Conservation (phyloP, 805 yeast species). For the Schizosaccharomyces octosporus region DNA sequence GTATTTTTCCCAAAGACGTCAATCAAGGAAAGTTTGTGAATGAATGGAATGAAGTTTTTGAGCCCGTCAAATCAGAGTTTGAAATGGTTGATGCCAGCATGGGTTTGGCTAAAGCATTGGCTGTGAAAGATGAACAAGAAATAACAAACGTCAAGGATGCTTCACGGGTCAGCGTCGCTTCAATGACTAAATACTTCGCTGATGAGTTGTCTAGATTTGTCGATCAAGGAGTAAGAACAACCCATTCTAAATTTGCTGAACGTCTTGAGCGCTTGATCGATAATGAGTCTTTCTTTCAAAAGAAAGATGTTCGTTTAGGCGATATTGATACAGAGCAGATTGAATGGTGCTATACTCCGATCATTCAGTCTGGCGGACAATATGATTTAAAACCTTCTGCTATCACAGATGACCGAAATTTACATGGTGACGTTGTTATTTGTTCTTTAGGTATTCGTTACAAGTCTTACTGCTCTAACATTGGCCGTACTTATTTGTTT, state of each 20-base stretch:
- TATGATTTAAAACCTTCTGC: constrained; percentile 72
- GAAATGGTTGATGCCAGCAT: constrained; percentile 25
- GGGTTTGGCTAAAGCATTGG: constrained; percentile 35
- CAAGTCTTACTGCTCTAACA: constrained; percentile 66
- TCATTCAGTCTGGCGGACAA: constrained; percentile 66
- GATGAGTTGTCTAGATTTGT: constrained; percentile 71
- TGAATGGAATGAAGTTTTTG: constrained; percentile 35
- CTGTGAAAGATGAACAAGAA: constrained; percentile 60
- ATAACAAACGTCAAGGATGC: constrained; percentile 41
- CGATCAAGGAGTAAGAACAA: constrained; percentile 59
- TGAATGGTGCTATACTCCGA: constrained; percentile 89
- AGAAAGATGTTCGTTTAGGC: constrained; percentile 28
- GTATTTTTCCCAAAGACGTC: constrained; percentile 48
- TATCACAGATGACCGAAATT: constrained; percentile 37
- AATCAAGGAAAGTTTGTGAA: constrained; percentile 64
- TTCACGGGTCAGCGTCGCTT: constrained; percentile 46
- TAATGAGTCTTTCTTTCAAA: constrained; percentile 39
- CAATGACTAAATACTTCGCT: constrained; percentile 52
- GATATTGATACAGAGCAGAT: constrained; percentile 54
- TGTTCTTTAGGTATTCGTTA: constrained; percentile 71
- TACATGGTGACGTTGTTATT: constrained; percentile 54
- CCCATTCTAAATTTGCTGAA: constrained; percentile 51
- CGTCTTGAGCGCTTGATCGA: constrained; percentile 62
- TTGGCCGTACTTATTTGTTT: constrained; percentile 69
- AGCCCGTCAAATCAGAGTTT: constrained; percentile 14